Conservation (phyloP, 176 grass and related monocot species). For the Metroxylon sagu region DNA sequence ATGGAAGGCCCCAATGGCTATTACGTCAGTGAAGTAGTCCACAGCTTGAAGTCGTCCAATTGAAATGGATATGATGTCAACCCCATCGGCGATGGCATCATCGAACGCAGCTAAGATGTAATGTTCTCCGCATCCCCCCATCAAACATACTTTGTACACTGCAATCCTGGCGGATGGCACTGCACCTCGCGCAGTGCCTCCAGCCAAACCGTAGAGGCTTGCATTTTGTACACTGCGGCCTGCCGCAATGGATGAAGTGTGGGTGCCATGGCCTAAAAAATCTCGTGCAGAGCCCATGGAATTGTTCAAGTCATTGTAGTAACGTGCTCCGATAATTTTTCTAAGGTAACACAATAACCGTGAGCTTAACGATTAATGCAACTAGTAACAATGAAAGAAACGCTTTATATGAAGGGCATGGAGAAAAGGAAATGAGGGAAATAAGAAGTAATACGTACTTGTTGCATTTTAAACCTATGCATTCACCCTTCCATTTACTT, state of each 20-base stretch:
- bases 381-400: too few relatives aligned
- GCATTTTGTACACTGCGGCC: conserved; percentile 12
- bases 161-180: conserved; percentile 32
- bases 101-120: conserved; percentile 34
- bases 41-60: neutral
- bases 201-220: conserved; percentile 13
- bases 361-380: too few relatives aligned
- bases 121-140: neutral
- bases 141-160: conserved; percentile 30
- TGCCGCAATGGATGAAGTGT: conserved; percentile 29
- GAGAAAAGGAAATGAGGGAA: too few relatives aligned
- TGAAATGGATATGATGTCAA: conserved; percentile 38
- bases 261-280: conserved; percentile 17
- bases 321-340: conserved; percentile 38
- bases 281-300: conserved; percentile 20
- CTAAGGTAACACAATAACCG: neutral
- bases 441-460: conserved; percentile 14
- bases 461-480: conserved; percentile 30
- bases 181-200: conserved; percentile 17
- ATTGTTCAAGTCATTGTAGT: neutral
- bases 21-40: neutral
- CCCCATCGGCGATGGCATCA: conserved; percentile 35
- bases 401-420: too few relatives aligned
- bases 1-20: conserved; percentile 34
- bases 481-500: conserved; percentile 31